Evolutionary conservation across 2,329 filamentous ascomycete genomes (phyloP), one percentile per base, ranked within the genome.

Genomic region (Aureobasidium sp.): DNA sequence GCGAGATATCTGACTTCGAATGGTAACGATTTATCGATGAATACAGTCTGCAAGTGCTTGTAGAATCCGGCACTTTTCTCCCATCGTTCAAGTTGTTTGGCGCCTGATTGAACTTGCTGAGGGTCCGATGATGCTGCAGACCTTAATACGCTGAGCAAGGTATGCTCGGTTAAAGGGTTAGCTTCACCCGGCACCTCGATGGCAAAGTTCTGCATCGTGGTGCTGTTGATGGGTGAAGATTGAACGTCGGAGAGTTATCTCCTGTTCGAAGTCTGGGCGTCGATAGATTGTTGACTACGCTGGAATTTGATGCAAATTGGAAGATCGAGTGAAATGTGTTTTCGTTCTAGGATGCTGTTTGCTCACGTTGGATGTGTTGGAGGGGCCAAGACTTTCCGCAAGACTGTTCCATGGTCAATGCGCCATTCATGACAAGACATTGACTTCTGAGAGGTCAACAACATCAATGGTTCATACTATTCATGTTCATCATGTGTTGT

Each of bases 101-200:
- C 79, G 61, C 79, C 79, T 4, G 76, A 76, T 67, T 81, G 79
- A 14, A 82, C 76, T 64, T 81, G 79, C 5, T 75, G 73, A 6
- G 75, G 75, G 64, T 80, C 73, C 19, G 72, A 73, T 2, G 79
- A 81, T 9, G 75, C 73, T 3, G 79, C 79, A 9, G 78, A 77
- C 40, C 73, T 73, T 40, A 82, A 71, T n/a, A 76, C 76, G 63
- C 79, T 77, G 57, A 78, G 74, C 2, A 82, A 73, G 19, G 74
- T 75, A 52, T 72, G 70, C 61, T 79, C 77, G 8, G 76, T 80
- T 27, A 82, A 74, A 9, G 79, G 79, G 63, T 78, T 91, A 48
- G 91, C 88, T 77, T 94, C 91, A 66, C 89, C 91, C 7, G 89
- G 83, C 63, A 91, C 85, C 77, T 96, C 91, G 71, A 95, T 71